These are phyloP conservation scores for Candida lessepsii DNA, from an alignment of 805 yeast species.

Conservation along the genomic window DNA sequence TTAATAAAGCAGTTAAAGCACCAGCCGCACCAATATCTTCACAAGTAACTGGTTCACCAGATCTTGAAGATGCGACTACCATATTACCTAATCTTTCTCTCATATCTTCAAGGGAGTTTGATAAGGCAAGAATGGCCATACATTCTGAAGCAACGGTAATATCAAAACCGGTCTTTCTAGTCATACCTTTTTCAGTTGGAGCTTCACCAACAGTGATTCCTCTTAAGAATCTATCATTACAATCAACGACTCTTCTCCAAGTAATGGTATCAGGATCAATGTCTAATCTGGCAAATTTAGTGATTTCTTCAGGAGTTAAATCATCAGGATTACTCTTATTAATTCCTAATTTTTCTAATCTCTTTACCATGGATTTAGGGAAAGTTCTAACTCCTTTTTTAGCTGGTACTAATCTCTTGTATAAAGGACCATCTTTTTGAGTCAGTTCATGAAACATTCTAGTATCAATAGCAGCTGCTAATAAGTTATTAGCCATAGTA, in stretches of 20 bases:
- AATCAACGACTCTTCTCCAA: constrained; percentile 82
- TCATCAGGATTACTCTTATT: constrained; percentile 69
- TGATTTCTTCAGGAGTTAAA: constrained; percentile 65
- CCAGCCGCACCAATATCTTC: constrained; percentile 97
- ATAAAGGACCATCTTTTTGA: constrained; percentile 63
- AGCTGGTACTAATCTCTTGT: constrained; percentile 71
- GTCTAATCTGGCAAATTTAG: constrained; percentile 64
- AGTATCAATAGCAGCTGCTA: constrained; percentile 96
- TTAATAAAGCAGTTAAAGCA: constrained; percentile 89
- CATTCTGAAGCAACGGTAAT: constrained; percentile 83
- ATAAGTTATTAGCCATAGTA: constrained; percentile 85
- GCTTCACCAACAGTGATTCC: constrained; percentile 80
- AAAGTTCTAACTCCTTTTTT: constrained; percentile 70
- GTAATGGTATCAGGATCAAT: constrained; percentile 79
- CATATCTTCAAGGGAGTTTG: constrained; percentile 67
- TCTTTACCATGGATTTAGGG: constrained; percentile 63
- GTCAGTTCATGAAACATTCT: constrained; percentile 94
- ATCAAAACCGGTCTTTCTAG: constrained; percentile 76
- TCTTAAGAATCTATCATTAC: constrained; percentile 77
- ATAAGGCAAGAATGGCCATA: constrained; percentile 81
- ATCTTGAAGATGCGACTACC: constrained; percentile 67
- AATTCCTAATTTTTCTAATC: constrained; percentile 69
- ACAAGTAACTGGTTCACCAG: constrained; percentile 82
- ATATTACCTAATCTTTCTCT: constrained; percentile 72
- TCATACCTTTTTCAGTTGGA: constrained; percentile 62